Evolutionary conservation across 768 basidiomycete genomes (phyloP).

Genomic region (Kwoniella sp.): DNA sequence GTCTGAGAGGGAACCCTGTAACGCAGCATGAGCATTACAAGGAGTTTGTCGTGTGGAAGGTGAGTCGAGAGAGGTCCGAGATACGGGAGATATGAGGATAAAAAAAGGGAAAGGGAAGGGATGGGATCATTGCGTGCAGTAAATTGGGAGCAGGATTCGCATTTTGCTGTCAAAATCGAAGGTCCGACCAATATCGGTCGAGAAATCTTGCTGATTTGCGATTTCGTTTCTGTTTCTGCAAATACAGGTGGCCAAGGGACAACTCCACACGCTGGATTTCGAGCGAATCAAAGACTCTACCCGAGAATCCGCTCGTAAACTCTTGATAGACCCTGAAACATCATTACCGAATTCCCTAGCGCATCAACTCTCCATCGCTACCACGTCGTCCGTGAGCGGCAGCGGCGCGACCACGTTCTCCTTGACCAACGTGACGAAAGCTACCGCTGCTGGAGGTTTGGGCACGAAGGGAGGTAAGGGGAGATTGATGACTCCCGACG

Average conservation of each 20-base stretch:
- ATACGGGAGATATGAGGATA: too few species aligned
- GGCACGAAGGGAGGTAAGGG: constrained; percentile 49
- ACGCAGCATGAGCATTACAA: constrained; percentile 53
- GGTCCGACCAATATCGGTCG: too few species aligned
- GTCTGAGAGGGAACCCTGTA: constrained; percentile 54
- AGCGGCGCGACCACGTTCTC: constrained; percentile 18
- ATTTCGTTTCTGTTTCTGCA: too few species aligned
- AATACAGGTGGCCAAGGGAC: constrained; percentile 46
- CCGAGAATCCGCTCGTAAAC: constrained; percentile 40
- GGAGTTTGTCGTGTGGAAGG: constrained; percentile 56
- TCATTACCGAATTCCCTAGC: constrained; percentile 54
- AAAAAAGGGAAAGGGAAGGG: too few species aligned
- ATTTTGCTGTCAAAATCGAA: too few species aligned
- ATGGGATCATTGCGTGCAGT: too few species aligned
- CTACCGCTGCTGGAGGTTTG: neutral
- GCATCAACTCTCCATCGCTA: constrained; percentile 41
- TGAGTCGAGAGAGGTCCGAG: constrained; percentile 32
- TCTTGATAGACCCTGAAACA: constrained; percentile 48
- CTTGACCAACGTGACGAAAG: constrained; percentile 6
- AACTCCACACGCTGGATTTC: constrained; percentile 55
- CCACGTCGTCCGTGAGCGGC: constrained; percentile 34
- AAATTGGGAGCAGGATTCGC: neutral
- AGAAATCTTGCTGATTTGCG: too few species aligned
- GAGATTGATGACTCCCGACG: constrained; percentile 55
- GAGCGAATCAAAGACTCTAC: constrained; percentile 55